Base-by-base conservation (phyloP, 805 yeast genomes). In the Cyberlindnera mississippiensis region DNA sequence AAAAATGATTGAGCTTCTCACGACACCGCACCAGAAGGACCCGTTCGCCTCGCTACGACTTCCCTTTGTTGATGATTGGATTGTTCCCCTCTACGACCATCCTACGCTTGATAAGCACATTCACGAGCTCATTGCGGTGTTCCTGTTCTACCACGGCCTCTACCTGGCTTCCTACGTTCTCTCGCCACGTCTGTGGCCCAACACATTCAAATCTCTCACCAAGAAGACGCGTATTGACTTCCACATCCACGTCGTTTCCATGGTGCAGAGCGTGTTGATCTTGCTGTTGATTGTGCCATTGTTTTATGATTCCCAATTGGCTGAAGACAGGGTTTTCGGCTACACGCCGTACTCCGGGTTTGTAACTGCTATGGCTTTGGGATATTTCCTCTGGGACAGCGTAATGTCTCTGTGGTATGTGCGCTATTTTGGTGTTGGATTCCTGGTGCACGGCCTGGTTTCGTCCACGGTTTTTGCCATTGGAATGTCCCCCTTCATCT, bases 331-430 rank as follows among this genome's bases (percentile, higher is more conserved):
- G 6, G 62, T 86, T 19, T 68, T 72, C 35, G 89, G 87, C 3
- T 71, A 73, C 57, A 78, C 80, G 36, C 85, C 85, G 11, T 87
- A 79, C 60, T 78, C 78, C 2, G 89, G 84, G 1, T 65, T 87
- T 30, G 80, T 82, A 7, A 67, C 77, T 12, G 69, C 91, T 2
- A 59, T 78, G 47, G 80, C 91, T 2, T 53, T 69, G 12, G 96
- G 95, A 2, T 88, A 88, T 65, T 88, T 88, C 57, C 48, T 83
- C n/a, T 88, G 96, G 96, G 96, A 88, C 62, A 51, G 79, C 20
- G 59, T 68, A 33, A 78, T 84, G 50, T 85, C 93, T 49, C 17
- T 76, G 9, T 60, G 61, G 37, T 72, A 82, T 62, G 73, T 69
- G 49, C 61, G 68, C 24, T 60, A 77, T 48, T 87, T 85, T 61